Conservation (phyloP, 2,329 filamentous ascomycete species). For the Pestalotiopsis sp. region DNA sequence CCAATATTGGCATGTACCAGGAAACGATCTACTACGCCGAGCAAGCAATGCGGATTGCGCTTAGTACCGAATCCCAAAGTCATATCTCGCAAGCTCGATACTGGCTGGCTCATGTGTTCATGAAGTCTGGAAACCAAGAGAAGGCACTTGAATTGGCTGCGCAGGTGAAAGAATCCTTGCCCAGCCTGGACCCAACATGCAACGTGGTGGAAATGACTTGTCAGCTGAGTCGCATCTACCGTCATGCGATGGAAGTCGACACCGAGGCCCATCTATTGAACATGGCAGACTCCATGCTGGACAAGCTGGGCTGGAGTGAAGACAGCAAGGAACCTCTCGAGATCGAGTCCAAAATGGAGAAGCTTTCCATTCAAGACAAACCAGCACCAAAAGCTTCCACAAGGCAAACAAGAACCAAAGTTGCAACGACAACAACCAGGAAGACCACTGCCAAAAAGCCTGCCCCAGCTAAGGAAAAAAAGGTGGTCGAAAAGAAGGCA, state of each 20-base stretch:
- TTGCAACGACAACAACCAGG: slow-evolving; percentile 25
- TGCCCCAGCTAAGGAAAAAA: slow-evolving; percentile 23
- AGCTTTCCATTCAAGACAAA: slow-evolving; percentile 35
- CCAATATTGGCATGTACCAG: slow-evolving; percentile 82
- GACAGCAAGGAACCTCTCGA: slow-evolving; percentile 21
- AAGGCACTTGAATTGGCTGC: slow-evolving; percentile 59
- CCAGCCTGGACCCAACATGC: slow-evolving; percentile 46
- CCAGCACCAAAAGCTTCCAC: slow-evolving; percentile 20
- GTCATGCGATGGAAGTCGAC: slow-evolving; percentile 48
- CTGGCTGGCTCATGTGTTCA: slow-evolving; percentile 57
- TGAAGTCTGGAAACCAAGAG: slow-evolving; percentile 60
- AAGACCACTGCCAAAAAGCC: slow-evolving; percentile 29
- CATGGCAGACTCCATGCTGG: slow-evolving; percentile 52
- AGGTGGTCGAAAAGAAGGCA: slow-evolving; percentile 15
- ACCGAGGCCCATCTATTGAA: slow-evolving; percentile 46
- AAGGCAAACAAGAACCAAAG: slow-evolving; percentile 23
- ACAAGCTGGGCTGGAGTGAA: slow-evolving; percentile 30
- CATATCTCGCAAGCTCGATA: slow-evolving; percentile 57
- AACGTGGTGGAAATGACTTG: slow-evolving; percentile 52
- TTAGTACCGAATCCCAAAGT: slow-evolving; percentile 65
- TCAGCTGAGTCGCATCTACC: slow-evolving; percentile 58
- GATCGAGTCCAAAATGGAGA: slow-evolving; percentile 40
- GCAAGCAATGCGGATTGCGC: slow-evolving; percentile 77
- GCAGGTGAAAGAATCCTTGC: slow-evolving; percentile 55
- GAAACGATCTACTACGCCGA: slow-evolving; percentile 89